These are phyloP conservation scores for Oenanthe javanica DNA, from an alignment of 140 eudicot species.

Conservation along the genomic window DNA sequence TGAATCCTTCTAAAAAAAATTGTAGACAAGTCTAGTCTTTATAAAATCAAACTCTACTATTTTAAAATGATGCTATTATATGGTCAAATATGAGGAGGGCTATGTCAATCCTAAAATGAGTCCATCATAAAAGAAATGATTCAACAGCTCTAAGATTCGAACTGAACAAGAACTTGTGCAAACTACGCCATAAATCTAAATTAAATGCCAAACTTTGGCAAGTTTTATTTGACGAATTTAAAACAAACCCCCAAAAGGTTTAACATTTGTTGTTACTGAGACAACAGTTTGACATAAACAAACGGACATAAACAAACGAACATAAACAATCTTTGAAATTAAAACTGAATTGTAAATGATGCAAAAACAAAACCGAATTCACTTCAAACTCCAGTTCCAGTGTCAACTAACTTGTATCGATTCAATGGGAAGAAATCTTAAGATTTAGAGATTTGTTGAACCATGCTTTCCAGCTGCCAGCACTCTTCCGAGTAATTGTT, in stretches of 20 bases:
- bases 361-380: neutral
- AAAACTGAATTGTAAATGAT: neutral
- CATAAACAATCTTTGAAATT: neutral
- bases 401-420: neutral
- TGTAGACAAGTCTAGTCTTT: too few relatives aligned
- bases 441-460: conserved; percentile 61
- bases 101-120: neutral
- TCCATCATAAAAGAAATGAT: neutral
- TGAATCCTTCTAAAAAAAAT: neutral
- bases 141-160: neutral
- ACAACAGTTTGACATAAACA: neutral
- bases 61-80: too few relatives aligned
- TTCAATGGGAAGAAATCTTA: conserved; percentile 60
- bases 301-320: too few relatives aligned
- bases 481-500: conserved; percentile 33
- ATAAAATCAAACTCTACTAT: neutral
- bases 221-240: neutral
- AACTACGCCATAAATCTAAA: neutral
- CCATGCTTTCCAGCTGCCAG: conserved; percentile 81
- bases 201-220: neutral
- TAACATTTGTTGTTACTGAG: neutral
- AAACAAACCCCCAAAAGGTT: conserved; percentile 6
- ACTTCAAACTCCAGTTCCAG: neutral
- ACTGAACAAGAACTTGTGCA: neutral
- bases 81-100: too few relatives aligned